These are phyloP conservation scores for Penicillium cataractarum DNA, from an alignment of 495 filamentous ascomycete species.

Conservation along the genomic window DNA sequence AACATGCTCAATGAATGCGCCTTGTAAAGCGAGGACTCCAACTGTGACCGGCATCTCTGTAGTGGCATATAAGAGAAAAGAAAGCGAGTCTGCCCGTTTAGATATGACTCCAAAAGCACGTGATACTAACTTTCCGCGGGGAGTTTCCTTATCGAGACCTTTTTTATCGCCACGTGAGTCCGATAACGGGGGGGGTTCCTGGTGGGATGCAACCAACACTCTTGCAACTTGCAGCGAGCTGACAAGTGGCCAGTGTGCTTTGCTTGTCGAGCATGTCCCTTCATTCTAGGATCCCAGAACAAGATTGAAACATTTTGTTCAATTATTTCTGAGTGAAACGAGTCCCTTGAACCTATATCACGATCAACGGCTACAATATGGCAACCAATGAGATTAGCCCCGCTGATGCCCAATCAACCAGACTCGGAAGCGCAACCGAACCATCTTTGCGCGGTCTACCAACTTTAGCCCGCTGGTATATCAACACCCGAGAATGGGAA, in stretches of 20 bases:
- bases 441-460: slow-evolving; percentile 12
- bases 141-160: slow-evolving; percentile 28
- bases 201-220: background rate
- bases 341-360: background rate
- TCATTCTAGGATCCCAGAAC: background rate
- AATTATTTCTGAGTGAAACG: background rate
- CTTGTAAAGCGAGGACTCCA: slow-evolving; percentile 90
- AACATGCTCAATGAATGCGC: slow-evolving; percentile 89
- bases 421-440: slow-evolving; percentile 6
- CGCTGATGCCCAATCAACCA: slow-evolving; percentile 11
- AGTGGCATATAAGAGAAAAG: slow-evolving; percentile 15
- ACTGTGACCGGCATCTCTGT: slow-evolving; percentile 59
- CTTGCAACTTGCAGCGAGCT: background rate
- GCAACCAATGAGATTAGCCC: slow-evolving; percentile 18
- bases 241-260: background rate
- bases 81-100: background rate
- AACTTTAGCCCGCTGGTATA: slow-evolving; percentile 46
- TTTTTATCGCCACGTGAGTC: slow-evolving; percentile 30
- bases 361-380: slow-evolving; percentile 12
- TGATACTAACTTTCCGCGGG: slow-evolving; percentile 32
- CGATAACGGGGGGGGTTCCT: slow-evolving; percentile 3
- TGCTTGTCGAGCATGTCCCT: background rate
- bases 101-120: slow-evolving; percentile 33
- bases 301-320: background rate
- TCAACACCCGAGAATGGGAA: slow-evolving; percentile 46